Base-by-base conservation (phyloP, 106 monocot species). In the Phalaenopsis aphrodite region DNA sequence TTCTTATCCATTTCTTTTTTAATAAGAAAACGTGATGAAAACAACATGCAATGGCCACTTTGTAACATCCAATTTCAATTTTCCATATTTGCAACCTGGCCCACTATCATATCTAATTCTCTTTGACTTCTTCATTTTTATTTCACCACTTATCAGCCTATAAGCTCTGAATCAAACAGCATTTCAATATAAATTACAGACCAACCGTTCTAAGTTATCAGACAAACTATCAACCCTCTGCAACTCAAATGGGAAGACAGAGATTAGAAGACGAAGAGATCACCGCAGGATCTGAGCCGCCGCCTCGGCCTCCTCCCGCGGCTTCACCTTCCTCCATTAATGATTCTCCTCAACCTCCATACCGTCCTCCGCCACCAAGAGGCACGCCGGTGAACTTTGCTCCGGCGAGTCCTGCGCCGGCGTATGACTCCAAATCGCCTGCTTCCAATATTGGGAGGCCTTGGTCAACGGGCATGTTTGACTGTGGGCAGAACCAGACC, bases 391-490 rank as follows among this genome's bases (percentile, higher is more conserved):
- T 23, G 10, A 58, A 2, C 11, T 8, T 23, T 8, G 12, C 78
- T 38, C 57, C 78, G 23, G 55, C 56, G 17, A 39, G 36, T 5
- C 16, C 15, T 39, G 37, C 5, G 2, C 58, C 78, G 58, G 41
- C 78, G 12, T 10, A 41, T 18, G 14, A 24, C 23, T 11, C 37
- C 42, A 46, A 46, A 45, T 19, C 71, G 4, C 82, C 76, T 3
- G 57, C 18, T 8, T 41, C 39, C 5, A 52, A 1, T 12, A 56
- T 77, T 19, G 85, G 85, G 38, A 72, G 45, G 36, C 85, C 85
- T 8, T 85, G 85, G 85, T 77, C 82, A 8, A 41, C 82, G 0
- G 82, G 82, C 6, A 65, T 85, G 5, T 85, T 85, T 41, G 85
- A 85, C 30, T 85, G 82, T 42, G 55, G 75, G 18, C 19, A 38